Evolutionary conservation across 148 eudicot species (phyloP), one percentile per base, ranked within the genome.

Genomic region (Talinum fruticosum): DNA sequence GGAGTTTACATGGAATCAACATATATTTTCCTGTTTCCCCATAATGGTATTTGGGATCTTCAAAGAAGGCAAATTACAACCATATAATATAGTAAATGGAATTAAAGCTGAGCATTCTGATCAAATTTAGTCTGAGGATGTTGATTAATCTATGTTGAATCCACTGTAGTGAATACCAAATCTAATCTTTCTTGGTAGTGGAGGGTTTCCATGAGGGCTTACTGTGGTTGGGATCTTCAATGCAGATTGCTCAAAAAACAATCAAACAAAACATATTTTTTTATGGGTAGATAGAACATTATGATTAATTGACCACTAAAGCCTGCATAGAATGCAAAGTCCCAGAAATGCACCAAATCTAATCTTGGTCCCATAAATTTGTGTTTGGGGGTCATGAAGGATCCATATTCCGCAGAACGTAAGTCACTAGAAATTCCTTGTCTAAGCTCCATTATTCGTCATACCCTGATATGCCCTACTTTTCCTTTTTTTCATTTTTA

Each of bases 331-430:
- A 35, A 28, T 78, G 53, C 84, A 78, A 78, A 77, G 51, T 68
- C 84, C 84, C 45, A 82, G 75, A 82, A 73, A 82, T 82, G 81
- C 81, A 77, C 78, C 84, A 82, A 82, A 82, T 82, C 84, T 77
- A 82, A 77, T 82, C 77, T 82, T 73, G 84, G 78, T 82, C 84
- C 80, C 26, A 74, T 44, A 73, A 82, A 65, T 69, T 64, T 36
- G 64, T 62, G 23, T 10, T 26, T 2, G 36, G 71, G 71, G 75
- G 64, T 26, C 26, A 72, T 13, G 37, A 32, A 47, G 14, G 15
- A 57, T 67, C n/a, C 41, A 54, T 80, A n/a, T n/a, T n/a, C n/a
- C n/a, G n/a, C n/a, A 74, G 75, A 69, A 75, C 35, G 65, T 54
- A 71, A 41, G 54, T 69, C 68, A 75, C 75, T 80, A 33, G 69